Evolutionary conservation across 768 basidiomycete genomes (phyloP).

Genomic region (Lanmaoa rubissima): DNA sequence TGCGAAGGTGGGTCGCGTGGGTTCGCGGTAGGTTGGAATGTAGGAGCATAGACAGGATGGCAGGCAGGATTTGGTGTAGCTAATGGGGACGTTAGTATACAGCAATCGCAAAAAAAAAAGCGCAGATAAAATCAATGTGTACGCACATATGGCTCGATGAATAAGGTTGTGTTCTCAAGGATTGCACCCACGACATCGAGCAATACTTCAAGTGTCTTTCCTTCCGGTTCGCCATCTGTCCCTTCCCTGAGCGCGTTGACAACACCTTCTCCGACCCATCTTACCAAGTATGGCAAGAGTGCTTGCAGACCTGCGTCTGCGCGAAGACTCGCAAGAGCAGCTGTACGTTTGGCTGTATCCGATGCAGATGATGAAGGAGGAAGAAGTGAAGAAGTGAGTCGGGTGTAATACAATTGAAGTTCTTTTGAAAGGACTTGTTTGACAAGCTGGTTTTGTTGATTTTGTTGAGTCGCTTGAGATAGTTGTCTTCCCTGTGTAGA

Average conservation of each 20-base stretch:
- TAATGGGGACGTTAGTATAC: conserved; percentile 29
- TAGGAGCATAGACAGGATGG: conserved; percentile 86
- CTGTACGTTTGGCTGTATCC: conserved; percentile 74
- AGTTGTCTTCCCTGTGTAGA: conserved; percentile 26
- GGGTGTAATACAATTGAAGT: conserved; percentile 90
- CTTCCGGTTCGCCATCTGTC: conserved; percentile 58
- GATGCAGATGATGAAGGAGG: conserved; percentile 47
- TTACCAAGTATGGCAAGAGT: conserved; percentile 88
- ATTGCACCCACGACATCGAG: conserved; percentile 84
- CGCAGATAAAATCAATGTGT: not conserved
- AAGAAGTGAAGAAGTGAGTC: conserved; percentile 81
- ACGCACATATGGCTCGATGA: conserved; percentile 94
- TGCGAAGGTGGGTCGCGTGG: conserved; percentile 68
- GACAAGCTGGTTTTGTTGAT: conserved; percentile 72
- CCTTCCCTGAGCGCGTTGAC: conserved; percentile 54
- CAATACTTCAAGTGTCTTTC: conserved; percentile 72
- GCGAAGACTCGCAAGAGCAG: conserved; percentile 86
- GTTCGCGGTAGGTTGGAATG: conserved; percentile 79
- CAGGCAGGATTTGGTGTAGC: conserved; percentile 95
- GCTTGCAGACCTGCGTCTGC: conserved; percentile 90
- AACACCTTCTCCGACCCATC: conserved; percentile 92
- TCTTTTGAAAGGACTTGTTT: conserved; percentile 93
- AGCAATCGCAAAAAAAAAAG: conserved; percentile 9
- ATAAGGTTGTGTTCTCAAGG: conserved; percentile 82
- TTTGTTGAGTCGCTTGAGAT: conserved; percentile 39